phyloP scores from a whole-genome alignment of 768 basidiomycete species.

The Mycena alexandri region DNA sequence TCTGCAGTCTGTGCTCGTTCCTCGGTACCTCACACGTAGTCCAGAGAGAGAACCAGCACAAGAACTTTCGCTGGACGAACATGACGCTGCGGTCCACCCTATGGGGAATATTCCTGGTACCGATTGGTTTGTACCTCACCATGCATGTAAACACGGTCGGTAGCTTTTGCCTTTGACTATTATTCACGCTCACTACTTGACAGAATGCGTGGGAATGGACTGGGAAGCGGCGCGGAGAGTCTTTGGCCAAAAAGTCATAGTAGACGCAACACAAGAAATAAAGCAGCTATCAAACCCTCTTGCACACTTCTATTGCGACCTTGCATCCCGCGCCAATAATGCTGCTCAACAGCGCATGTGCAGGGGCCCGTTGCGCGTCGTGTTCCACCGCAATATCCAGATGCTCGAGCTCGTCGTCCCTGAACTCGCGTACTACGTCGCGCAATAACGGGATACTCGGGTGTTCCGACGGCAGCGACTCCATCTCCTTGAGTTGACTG shows the following conservation, averaged over 20 bases:
- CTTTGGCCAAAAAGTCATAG: conserved; percentile 41
- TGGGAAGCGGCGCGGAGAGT: conserved; percentile 47
- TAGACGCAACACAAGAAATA: conserved; percentile 4
- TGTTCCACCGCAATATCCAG: conserved; percentile 91
- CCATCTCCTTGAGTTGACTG: conserved; percentile 87
- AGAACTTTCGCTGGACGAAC: conserved; percentile 85
- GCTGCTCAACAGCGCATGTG: conserved; percentile 90
- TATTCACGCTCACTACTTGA: conserved; percentile 4
- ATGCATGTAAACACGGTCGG: conserved; percentile 52
- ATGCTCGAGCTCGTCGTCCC: conserved; percentile 96
- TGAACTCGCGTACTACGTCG: conserved; percentile 82
- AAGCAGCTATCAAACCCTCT: conserved; percentile 67
- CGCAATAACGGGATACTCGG: conserved; percentile 83
- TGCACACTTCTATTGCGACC: conserved; percentile 91
- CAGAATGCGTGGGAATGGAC: conserved; percentile 43
- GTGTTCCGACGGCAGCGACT: conserved; percentile 72
- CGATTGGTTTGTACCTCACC: conserved; percentile 66
- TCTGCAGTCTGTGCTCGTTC: conserved; percentile 14
- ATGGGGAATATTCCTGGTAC: conserved; percentile 74
- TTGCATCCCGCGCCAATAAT: conserved; percentile 89
- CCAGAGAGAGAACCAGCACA: conserved; percentile 88
- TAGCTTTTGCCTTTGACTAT: neutral
- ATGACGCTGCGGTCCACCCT: conserved; percentile 72
- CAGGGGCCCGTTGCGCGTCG: conserved; percentile 90
- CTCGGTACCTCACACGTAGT: conserved; percentile 19